These are phyloP conservation scores for Chaetomiaceae sp. DNA, from an alignment of 2,329 filamentous ascomycete species.

Conservation along the genomic window DNA sequence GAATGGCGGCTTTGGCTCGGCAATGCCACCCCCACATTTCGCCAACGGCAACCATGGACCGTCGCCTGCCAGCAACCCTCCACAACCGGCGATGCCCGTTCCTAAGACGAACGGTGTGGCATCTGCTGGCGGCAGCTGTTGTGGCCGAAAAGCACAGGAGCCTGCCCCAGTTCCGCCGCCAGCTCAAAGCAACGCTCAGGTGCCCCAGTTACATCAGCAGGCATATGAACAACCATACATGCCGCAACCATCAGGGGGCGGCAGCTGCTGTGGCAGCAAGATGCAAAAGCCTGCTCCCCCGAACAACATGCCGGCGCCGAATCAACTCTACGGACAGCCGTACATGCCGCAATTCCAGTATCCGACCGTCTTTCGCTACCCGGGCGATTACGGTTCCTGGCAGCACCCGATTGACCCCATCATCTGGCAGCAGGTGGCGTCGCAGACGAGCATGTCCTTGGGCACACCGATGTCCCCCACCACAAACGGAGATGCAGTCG, in stretches of 20 bases:
- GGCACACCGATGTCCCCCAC: slow-evolving; percentile 6
- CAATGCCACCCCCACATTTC: slow-evolving; percentile 9
- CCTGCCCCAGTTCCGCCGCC: neutral
- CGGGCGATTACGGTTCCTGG: slow-evolving; percentile 51
- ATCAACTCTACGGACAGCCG: slow-evolving; percentile 11
- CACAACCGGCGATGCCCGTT: slow-evolving; percentile 6
- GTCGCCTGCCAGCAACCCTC: slow-evolving; percentile 20
- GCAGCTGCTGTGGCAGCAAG: slow-evolving; percentile 20
- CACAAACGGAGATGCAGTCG: slow-evolving; percentile 7
- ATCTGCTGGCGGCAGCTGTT: slow-evolving; percentile 31
- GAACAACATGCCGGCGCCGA: slow-evolving; percentile 3
- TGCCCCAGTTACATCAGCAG: slow-evolving; percentile 7
- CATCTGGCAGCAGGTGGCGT: slow-evolving; percentile 45
- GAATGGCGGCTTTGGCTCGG: slow-evolving; percentile 16
- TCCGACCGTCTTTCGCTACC: slow-evolving; percentile 48
- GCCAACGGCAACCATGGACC: slow-evolving; percentile 14
- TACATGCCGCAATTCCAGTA: slow-evolving; percentile 37
- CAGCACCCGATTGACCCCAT: slow-evolving; percentile 52
- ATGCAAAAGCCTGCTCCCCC: slow-evolving; percentile 7
- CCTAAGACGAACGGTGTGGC: slow-evolving; percentile 16
- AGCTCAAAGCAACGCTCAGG: no score
- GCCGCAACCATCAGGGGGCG: slow-evolving; percentile 29
- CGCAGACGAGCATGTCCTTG: slow-evolving; percentile 15
- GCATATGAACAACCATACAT: slow-evolving; percentile 24
- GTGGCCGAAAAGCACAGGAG: slow-evolving; percentile 29